These are phyloP conservation scores for Fusarium nurragi DNA, from an alignment of 2,329 filamentous ascomycete species.

Conservation along the genomic window DNA sequence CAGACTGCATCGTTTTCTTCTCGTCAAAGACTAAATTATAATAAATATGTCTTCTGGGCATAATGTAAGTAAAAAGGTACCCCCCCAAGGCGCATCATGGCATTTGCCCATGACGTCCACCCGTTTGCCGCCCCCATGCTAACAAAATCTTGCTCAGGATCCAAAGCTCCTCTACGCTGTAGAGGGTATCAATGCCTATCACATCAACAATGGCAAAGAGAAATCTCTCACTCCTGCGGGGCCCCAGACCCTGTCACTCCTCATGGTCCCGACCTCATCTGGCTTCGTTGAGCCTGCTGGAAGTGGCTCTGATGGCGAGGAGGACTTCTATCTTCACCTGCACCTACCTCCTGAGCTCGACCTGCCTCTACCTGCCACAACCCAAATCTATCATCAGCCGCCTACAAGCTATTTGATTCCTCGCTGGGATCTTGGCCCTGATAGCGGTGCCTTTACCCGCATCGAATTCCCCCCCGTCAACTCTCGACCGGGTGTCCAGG, in stretches of 20 bases:
- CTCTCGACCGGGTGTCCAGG: conserved; percentile 78
- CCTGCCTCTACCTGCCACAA: conserved; percentile 90
- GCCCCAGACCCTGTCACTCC: conserved; percentile 87
- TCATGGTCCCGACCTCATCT: conserved; percentile 94
- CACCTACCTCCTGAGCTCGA: conserved; percentile 95
- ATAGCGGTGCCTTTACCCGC: conserved; percentile 88
- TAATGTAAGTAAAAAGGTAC: conserved; percentile 42
- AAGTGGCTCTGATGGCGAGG: conserved; percentile 71
- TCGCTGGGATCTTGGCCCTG: conserved; percentile 90
- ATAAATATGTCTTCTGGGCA: conserved; percentile 46
- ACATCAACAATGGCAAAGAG: conserved; percentile 89
- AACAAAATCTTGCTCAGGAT: conserved; percentile 52
- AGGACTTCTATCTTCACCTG: conserved; percentile 97
- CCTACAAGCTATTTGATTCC: conserved; percentile 94
- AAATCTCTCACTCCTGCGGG: conserved; percentile 83
- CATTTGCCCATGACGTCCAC: conserved; percentile 18
- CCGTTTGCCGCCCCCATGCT: conserved; percentile 13
- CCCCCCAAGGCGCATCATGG: conserved; percentile 17
- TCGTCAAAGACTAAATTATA: background rate
- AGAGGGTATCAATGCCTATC: conserved; percentile 88
- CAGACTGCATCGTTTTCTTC: background rate
- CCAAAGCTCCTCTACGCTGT: conserved; percentile 76
- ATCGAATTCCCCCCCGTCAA: conserved; percentile 87
- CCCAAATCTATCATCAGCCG: conserved; percentile 96
- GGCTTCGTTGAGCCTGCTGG: conserved; percentile 67